phyloP scores from a whole-genome alignment of 257 asterid genomes.

The Euphrasia confusa region DNA sequence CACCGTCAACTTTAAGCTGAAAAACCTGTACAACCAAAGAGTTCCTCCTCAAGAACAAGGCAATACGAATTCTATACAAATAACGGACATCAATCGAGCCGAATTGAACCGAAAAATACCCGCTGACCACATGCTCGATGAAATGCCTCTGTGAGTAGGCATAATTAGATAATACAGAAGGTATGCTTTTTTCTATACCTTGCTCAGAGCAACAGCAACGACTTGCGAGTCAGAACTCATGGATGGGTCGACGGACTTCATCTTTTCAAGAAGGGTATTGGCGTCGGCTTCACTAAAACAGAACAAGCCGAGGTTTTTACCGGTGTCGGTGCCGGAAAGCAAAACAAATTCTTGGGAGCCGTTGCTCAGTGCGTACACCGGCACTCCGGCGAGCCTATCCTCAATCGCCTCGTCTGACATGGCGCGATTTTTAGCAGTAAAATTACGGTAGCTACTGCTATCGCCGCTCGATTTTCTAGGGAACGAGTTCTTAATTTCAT shows the following conservation, averaged over 20 bases:
- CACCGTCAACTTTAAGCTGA: slow-evolving; percentile 83
- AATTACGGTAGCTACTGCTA: slow-evolving; percentile 8
- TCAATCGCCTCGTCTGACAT: slow-evolving; percentile 55
- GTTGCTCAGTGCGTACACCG: slow-evolving; percentile 74
- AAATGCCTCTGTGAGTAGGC: slow-evolving; percentile 24
- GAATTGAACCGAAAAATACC: no score
- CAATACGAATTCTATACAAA: slow-evolving; percentile 12
- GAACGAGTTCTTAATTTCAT: slow-evolving; percentile 19
- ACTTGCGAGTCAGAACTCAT: slow-evolving; percentile 61
- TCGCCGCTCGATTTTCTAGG: not conserved
- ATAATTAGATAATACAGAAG: not conserved
- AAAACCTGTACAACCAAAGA: slow-evolving; percentile 50
- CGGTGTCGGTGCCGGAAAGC: slow-evolving; percentile 53
- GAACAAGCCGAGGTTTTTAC: slow-evolving; percentile 65
- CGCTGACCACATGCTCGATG: slow-evolving; percentile 24
- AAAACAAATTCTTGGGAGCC: slow-evolving; percentile 69
- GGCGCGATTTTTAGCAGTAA: slow-evolving; percentile 21
- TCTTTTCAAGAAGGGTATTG: slow-evolving; percentile 53
- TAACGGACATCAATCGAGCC: no score
- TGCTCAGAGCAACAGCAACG: slow-evolving; percentile 75
- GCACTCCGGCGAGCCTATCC: slow-evolving; percentile 84
- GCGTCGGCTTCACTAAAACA: slow-evolving; percentile 86
- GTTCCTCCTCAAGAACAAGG: slow-evolving; percentile 13
- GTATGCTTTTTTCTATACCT: slow-evolving; percentile 38
- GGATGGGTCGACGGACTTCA: slow-evolving; percentile 64